Conservation (phyloP, 805 yeast genomes). For the Cyberlindnera saturnus region DNA sequence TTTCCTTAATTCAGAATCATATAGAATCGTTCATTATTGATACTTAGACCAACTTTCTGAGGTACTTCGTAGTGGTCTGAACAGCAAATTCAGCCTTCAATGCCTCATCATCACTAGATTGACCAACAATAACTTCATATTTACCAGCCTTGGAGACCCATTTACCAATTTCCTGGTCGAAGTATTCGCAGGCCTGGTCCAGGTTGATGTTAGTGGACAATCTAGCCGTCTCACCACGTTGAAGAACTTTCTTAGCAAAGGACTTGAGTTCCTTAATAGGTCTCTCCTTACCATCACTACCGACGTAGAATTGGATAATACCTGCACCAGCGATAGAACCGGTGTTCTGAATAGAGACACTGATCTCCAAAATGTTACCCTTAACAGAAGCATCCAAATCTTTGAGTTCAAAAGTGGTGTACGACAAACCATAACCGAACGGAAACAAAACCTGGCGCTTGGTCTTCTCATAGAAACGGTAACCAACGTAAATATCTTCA, state of each 20-base stretch:
- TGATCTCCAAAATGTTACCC: constrained; percentile 18
- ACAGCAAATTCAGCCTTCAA: background rate
- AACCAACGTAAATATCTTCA: constrained; percentile 62
- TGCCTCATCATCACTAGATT: constrained; percentile 25
- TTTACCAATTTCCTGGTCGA: constrained; percentile 38
- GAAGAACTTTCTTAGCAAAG: constrained; percentile 41
- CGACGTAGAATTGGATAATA: constrained; percentile 48
- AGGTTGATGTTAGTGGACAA: constrained; percentile 32
- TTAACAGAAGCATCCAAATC: constrained; percentile 28
- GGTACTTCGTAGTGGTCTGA: no score
- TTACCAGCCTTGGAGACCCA: constrained; percentile 49
- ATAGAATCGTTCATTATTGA: no score
- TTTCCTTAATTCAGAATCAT: no score
- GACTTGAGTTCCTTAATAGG: constrained; percentile 57
- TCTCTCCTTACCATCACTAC: constrained; percentile 33
- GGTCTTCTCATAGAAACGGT: constrained; percentile 48
- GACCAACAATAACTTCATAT: constrained; percentile 43
- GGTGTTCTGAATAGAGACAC: constrained; percentile 36
- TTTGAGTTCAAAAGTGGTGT: constrained; percentile 40
- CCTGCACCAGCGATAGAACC: constrained; percentile 47
- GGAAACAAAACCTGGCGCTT: constrained; percentile 44
- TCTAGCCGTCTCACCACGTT: constrained; percentile 35
- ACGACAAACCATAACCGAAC: constrained; percentile 60
- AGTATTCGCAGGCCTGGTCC: constrained; percentile 47
- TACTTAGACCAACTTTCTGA: no score